These are phyloP conservation scores for Ceratocystis colombiana DNA, from an alignment of 2,329 filamentous ascomycete species.

Conservation along the genomic window DNA sequence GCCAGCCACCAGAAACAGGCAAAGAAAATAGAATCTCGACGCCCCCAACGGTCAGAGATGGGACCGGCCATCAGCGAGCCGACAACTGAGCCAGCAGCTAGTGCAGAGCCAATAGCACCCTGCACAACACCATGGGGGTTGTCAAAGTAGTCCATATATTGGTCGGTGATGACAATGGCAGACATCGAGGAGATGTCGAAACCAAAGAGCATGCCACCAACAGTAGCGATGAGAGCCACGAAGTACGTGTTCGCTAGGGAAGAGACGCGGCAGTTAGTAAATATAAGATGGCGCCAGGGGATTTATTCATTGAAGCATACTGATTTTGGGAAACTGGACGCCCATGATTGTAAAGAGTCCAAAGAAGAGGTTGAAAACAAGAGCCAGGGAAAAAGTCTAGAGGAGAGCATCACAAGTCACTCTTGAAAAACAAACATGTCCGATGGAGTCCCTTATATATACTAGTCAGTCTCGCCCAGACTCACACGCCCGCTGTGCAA, in stretches of 20 bases:
- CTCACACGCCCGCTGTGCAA: neutral
- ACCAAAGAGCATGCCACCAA: conserved; percentile 40
- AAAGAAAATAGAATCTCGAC: conserved; percentile 31
- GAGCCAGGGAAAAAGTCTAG: neutral
- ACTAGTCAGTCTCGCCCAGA: neutral
- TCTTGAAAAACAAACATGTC: neutral
- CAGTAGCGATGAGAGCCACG: conserved; percentile 34
- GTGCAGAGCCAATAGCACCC: conserved; percentile 44
- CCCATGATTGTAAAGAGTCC: conserved; percentile 14
- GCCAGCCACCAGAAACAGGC: conserved; percentile 28
- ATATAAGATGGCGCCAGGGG: neutral
- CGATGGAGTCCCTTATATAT: neutral
- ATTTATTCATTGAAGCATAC: neutral
- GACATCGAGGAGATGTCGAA: conserved; percentile 52
- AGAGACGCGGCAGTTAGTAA: neutral
- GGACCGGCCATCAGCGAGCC: conserved; percentile 41
- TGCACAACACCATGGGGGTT: conserved; percentile 39
- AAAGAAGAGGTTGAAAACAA: neutral
- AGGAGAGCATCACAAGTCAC: neutral
- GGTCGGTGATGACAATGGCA: conserved; percentile 43
- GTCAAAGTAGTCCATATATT: conserved; percentile 45
- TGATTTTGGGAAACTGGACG: conserved; percentile 24
- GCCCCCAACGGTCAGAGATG: conserved; percentile 41
- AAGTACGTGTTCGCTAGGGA: conserved; percentile 32
- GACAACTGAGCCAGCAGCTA: conserved; percentile 44